Evolutionary conservation across 805 yeast species (phyloP), one percentile per base, ranked within the genome.

Genomic region (Cyberlindnera amylophila): DNA sequence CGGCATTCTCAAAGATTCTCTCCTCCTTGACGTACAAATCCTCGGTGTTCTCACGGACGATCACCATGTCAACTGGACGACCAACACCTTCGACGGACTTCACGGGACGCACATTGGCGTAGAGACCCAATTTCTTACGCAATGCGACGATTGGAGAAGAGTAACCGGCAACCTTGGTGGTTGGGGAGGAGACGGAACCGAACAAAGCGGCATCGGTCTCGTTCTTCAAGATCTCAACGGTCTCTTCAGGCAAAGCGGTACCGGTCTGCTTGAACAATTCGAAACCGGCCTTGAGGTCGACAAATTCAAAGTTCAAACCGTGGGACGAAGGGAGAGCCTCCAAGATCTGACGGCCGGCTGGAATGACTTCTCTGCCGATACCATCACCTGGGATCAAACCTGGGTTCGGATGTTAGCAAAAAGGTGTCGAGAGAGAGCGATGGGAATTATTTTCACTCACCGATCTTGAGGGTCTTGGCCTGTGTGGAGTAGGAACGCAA

Each of bases 131-230:
- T 67, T 86, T 86, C 78, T 91, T 93, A 72, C 99, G 84, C 61
- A 93, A 75, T n/a, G 98, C 98, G 42, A 93, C 99, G 65, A 93
- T 91, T 55, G 99, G 99, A 24, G 98, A 91, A 15, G 97, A 90
- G 72, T 93, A 93, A 40, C 99, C 99, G 36, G 77, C 93, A 35
- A 93, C 98, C 69, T 89, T 89, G 56, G 82, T 80, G 34, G 96
- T 75, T 53, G 99, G 99, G 15, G 97, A 89, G 36, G 89, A 87
- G 42, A 93, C 99, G 44, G 99, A 96, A 55, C 99, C 99, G 59
- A 93, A 93, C 42, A 93, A 74, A 15, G 98, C 99, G 71, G 97
- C 98, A 58, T 93, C 96, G 68, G 99, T 93, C 52, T 84, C 82
- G 26, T 73, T 69, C 60, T 82, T 75, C 64, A 93, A 79, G 10